These are phyloP conservation scores for Bruguiera parviflora DNA, from an alignment of 345 rosid genomes.

Conservation along the genomic window DNA sequence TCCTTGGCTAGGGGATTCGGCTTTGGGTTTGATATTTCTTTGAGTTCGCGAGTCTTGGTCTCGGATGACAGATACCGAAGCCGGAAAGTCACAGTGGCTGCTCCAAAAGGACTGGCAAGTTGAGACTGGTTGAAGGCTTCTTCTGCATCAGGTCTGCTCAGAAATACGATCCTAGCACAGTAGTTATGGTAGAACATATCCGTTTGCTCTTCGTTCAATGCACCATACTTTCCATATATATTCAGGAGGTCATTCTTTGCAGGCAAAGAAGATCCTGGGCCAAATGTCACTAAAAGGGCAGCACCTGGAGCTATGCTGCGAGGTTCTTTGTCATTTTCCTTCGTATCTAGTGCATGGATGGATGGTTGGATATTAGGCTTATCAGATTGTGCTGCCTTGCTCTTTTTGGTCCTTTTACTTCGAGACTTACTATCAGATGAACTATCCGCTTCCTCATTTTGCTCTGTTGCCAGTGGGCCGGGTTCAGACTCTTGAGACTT, in stretches of 20 bases:
- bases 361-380: conserved; percentile 21
- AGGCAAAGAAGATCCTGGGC: conserved; percentile 63
- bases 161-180: conserved; percentile 52
- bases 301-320: conserved; percentile 30
- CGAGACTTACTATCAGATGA: conserved; percentile 21
- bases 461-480: conserved; percentile 17
- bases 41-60: conserved; percentile 24
- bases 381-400: conserved; percentile 21
- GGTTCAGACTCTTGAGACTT: conserved; percentile 29
- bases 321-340: conserved; percentile 22
- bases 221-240: conserved; percentile 53
- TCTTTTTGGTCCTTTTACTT: conserved; percentile 24
- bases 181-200: conserved; percentile 38
- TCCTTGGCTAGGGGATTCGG: conserved; percentile 12
- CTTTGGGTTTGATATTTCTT: conserved; percentile 18
- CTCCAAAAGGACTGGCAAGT: conserved; percentile 42
- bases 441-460: conserved; percentile 24
- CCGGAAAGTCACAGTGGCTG: conserved; percentile 36
- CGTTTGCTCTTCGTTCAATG: conserved; percentile 48
- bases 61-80: conserved; percentile 26
- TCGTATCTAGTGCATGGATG: conserved; percentile 14
- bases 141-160: conserved; percentile 51
- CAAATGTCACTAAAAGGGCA: conserved; percentile 53
- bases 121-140: conserved; percentile 58
- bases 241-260: conserved; percentile 52